Evolutionary conservation across 2,329 filamentous ascomycete species (phyloP).

Genomic region (Aspergillus sp.): DNA sequence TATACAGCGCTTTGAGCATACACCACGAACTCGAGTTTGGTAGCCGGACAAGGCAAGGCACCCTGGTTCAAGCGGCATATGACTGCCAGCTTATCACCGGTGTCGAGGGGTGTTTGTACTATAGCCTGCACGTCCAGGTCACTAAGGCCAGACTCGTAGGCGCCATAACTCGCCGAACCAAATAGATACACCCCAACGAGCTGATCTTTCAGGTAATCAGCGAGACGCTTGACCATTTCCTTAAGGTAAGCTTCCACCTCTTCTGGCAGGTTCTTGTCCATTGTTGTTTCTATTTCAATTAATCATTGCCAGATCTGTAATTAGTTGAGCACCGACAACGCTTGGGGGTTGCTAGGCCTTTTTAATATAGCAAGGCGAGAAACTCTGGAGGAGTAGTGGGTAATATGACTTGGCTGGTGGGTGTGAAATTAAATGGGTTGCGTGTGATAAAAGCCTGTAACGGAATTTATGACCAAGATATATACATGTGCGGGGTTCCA

Average conservation of each 20-base stretch:
- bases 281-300: conserved; percentile 5
- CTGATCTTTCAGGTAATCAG: conserved; percentile 8
- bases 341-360: not conserved
- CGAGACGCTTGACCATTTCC: conserved; percentile 4
- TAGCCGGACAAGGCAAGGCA: conserved; percentile 12
- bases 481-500: too few relatives aligned
- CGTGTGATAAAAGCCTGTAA: too few relatives aligned
- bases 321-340: not conserved
- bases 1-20: conserved; percentile 10
- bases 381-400: too few relatives aligned
- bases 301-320: not conserved
- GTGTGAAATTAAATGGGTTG: too few relatives aligned
- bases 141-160: conserved; percentile 11
- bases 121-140: conserved; percentile 10
- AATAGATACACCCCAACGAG: conserved; percentile 12
- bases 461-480: too few relatives aligned
- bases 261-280: conserved; percentile 5
- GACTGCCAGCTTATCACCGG: conserved; percentile 5
- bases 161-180: conserved; percentile 11
- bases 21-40: conserved; percentile 13
- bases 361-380: too few relatives aligned
- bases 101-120: conserved; percentile 9
- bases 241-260: conserved; percentile 5
- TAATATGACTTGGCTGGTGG: too few relatives aligned
- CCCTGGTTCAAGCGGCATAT: conserved; percentile 8